phyloP scores from a whole-genome alignment of 441 rosid species.

The Corymbia calophylla region DNA sequence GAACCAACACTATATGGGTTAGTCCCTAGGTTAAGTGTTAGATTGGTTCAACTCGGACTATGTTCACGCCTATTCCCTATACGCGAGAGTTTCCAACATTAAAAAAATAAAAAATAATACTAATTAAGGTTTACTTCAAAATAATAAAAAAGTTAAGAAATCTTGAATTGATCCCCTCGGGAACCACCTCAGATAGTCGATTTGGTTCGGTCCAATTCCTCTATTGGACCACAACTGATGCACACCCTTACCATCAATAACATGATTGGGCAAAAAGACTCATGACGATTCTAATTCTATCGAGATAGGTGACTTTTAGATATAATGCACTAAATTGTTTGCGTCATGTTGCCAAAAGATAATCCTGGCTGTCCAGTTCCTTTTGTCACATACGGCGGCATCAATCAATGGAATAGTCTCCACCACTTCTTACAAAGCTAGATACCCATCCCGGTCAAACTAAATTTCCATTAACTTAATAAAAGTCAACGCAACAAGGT shows the following conservation, averaged over 20 bases:
- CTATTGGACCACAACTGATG: too few species aligned
- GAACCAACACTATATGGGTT: too few species aligned
- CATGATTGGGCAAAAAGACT: neutral
- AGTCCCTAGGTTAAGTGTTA: too few species aligned
- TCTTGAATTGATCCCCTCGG: too few species aligned
- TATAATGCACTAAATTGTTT: neutral
- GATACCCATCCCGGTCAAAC: neutral
- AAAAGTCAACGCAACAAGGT: neutral
- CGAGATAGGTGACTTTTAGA: fast-evolving
- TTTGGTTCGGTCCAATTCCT: too few species aligned
- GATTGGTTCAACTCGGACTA: too few species aligned
- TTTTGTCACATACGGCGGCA: neutral
- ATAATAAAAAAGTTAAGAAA: too few species aligned
- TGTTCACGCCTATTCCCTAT: too few species aligned
- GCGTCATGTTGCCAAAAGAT: neutral
- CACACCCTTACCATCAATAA: neutral
- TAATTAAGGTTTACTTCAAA: too few species aligned
- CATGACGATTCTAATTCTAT: fast-evolving
- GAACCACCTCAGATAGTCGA: too few species aligned
- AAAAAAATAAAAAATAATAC: too few species aligned
- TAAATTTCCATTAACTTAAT: neutral
- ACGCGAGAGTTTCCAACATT: too few species aligned
- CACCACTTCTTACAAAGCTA: neutral
- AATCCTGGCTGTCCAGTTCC: neutral
- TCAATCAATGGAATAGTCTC: neutral